Evolutionary conservation across 1,284 basidiomycete species (phyloP), one percentile per base, ranked within the genome.

Genomic region (Rhodotorula mucilaginosa): DNA sequence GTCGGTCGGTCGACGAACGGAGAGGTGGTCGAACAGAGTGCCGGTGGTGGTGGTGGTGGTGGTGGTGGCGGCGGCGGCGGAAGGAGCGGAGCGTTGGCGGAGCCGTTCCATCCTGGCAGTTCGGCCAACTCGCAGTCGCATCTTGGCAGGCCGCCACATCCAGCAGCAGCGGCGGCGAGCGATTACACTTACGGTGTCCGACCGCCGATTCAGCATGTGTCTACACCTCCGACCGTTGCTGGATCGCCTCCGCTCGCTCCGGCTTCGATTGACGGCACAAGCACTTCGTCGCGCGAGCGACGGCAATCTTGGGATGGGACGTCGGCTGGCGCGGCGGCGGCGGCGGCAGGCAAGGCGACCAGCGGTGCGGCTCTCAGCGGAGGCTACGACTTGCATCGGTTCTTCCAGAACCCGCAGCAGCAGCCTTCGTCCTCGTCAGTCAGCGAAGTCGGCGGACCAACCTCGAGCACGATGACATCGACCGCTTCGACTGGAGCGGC

Each of bases 371-470:
- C 31, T 16, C 21, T 52, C 21, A 18, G 26, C 31, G 61, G 61
- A 5, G 61, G 61, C 15, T 74, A 72, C 61, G 75, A 76, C 61
- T 54, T 76, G 7, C 75, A 76, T 58, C 72, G 75, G 8, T 76
- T 76, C 71, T 76, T 76, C 67, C 75, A 76, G 59, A 70, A 67
- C 62, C 73, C 68, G 23, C 19, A 56, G n/a, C 54, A 56, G 54
- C 54, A 56, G 54, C 54, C 54, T 10, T 21, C 61, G 26, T 64
- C 71, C 13, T 73, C 72, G 5, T 67, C 68, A 15, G 47, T 46
- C 59, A 70, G 65, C 56, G 68, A 73, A 19, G 72, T 51, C 29
- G 67, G 67, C 19, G 61, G 56, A 1, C 56, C 56, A 46, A 54
- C 58, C 29, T 49, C 67, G 39, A 56, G 47, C 15, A 23, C 60